phyloP scores from a whole-genome alignment of 441 rosid genomes.

The Syzygium syzygioides region DNA sequence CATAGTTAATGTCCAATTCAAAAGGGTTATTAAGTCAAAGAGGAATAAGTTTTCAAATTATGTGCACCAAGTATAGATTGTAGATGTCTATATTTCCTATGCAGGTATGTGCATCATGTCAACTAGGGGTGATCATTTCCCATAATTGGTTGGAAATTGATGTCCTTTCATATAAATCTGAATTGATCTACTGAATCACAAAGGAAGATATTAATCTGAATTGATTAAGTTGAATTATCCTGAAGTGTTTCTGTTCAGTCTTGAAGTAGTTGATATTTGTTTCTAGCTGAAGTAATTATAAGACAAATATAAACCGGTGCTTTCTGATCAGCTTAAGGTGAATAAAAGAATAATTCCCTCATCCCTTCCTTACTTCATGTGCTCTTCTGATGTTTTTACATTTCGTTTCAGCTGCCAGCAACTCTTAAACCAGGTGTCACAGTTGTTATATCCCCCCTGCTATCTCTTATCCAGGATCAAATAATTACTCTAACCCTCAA shows the following conservation, averaged over 20 bases:
- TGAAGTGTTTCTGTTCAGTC: neutral
- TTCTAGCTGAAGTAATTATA: neutral
- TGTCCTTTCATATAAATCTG: neutral
- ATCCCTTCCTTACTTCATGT: neutral
- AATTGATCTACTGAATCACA: neutral
- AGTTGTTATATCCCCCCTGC: neutral
- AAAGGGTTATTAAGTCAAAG: neutral
- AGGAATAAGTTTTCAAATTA: neutral
- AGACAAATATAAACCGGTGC: neutral
- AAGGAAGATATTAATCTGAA: neutral
- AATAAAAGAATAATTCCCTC: neutral
- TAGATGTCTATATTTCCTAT: neutral
- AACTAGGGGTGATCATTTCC: neutral
- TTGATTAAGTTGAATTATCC: neutral
- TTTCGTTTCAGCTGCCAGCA: neutral
- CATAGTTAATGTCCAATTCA: neutral
- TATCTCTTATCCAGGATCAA: neutral
- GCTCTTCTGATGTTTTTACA: neutral
- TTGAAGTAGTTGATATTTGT: neutral
- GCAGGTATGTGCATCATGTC: neutral
- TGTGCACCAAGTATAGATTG: neutral
- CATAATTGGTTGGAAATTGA: neutral
- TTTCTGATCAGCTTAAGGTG: neutral
- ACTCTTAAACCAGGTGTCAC: neutral
- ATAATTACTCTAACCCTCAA: neutral